phyloP scores from a whole-genome alignment of 805 yeast genomes.

The Yueomyces sinensis region DNA sequence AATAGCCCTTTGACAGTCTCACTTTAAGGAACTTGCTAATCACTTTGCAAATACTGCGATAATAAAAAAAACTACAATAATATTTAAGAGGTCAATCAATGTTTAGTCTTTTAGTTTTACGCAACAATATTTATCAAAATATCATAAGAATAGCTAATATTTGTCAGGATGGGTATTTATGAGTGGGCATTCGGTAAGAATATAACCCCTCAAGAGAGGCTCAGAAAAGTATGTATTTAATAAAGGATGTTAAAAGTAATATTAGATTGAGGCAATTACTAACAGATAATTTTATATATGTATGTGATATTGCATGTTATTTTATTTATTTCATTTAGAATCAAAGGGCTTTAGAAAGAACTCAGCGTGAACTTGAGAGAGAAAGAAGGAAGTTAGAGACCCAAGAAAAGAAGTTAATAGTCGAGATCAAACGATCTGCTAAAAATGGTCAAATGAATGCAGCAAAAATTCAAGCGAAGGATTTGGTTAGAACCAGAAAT shows the following conservation, averaged over 20 bases:
- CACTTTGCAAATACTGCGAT: too few species aligned
- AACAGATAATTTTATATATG: too few species aligned
- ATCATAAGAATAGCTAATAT: too few species aligned
- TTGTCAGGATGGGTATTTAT: slow-evolving; percentile 56
- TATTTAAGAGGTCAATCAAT: too few species aligned
- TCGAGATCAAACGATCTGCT: slow-evolving; percentile 84
- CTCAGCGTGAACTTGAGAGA: slow-evolving; percentile 85
- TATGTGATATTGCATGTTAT: too few species aligned
- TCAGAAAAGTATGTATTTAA: slow-evolving; percentile 52
- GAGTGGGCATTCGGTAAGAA: slow-evolving; percentile 96
- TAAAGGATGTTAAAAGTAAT: too few species aligned
- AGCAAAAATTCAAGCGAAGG: slow-evolving; percentile 92
- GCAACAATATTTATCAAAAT: too few species aligned
- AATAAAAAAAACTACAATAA: too few species aligned
- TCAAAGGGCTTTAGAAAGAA: slow-evolving; percentile 87
- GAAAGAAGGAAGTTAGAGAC: slow-evolving; percentile 76
- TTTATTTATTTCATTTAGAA: slow-evolving; percentile 34
- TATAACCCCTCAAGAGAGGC: slow-evolving; percentile 86
- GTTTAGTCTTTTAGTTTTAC: too few species aligned
- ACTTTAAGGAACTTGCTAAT: too few species aligned
- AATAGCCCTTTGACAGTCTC: too few species aligned
- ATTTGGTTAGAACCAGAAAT: slow-evolving; percentile 73
- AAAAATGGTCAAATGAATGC: slow-evolving; percentile 80
- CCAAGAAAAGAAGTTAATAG: slow-evolving; percentile 79
- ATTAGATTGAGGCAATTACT: too few species aligned